Percentiles rank a stretch among this genome's conserved stretches.
Evolutionary conservation across 345 rosid genomes (phyloP).

Genomic region (Brassica juncea): DNA sequence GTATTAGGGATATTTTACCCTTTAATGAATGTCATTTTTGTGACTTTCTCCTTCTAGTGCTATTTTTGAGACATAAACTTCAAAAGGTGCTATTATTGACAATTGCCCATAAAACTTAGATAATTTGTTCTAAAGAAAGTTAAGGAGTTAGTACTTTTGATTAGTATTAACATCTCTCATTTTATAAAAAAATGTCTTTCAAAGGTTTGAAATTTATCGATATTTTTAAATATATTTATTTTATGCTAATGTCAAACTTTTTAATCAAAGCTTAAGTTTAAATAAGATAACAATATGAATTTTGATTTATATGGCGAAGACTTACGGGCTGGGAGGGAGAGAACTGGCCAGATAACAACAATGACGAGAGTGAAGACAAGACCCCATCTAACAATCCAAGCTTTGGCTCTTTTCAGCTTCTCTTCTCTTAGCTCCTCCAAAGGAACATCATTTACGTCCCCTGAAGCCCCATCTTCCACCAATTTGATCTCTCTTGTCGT

Average conservation of each 20-base stretch:
- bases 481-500: slow-evolving; percentile 75
- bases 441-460: slow-evolving; percentile 44
- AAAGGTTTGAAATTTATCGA: not conserved
- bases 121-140: not conserved
- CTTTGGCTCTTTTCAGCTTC: slow-evolving; percentile 64
- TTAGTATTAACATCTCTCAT: not conserved
- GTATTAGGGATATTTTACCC: too few relatives aligned
- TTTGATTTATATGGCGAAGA: not conserved
- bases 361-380: slow-evolving; percentile 69
- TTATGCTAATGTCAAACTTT: not conserved
- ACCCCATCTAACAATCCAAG: slow-evolving; percentile 90
- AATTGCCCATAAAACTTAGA: not conserved
- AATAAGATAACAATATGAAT: not conserved
- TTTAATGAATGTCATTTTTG: too few relatives aligned
- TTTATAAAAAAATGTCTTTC: not conserved
- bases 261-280: not conserved
- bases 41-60: too few relatives aligned
- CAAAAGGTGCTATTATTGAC: too few relatives aligned
- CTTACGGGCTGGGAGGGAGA: slow-evolving; percentile 79
- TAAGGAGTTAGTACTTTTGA: not conserved
- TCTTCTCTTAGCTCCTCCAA: slow-evolving; percentile 76
- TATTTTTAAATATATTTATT: not conserved
- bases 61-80: too few relatives aligned
- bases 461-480: slow-evolving; percentile 61
- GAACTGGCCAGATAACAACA: slow-evolving; percentile 75